Evolutionary conservation across 164 flowering plant species (phyloP), one percentile per base, ranked within the genome.

Genomic region (Kingdonia uniflora): DNA sequence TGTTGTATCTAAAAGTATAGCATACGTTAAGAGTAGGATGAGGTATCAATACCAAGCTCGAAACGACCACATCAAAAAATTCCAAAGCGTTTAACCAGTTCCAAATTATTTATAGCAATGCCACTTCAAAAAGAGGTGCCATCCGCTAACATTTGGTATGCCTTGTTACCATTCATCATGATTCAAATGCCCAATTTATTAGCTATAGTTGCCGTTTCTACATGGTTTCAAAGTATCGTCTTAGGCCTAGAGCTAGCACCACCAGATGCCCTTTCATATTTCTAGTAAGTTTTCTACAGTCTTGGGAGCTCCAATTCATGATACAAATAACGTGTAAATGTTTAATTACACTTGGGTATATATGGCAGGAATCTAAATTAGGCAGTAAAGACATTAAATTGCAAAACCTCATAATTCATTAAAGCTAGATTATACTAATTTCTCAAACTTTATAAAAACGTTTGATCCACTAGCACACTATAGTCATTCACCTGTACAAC

Each of bases 401-500:
- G n/a, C 3, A 23, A 22, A 13, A 35, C 42, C 42, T 37, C 8
- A 12, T 6, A 51, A 14, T 33, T 14, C 33, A 33, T 51, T 3
- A 20, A 51, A 37, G 19, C 42, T 19, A 26, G 8, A 3, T 29
- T 29, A 29, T 8, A 29, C 35, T 29, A 8, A 29, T 29, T 29
- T 29, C 4, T 29, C 35, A 17, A 12, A 37, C 54, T 13, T 21
- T 8, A 22, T 41, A 33, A 51, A 51, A 33, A 4, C 15, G 22
- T 29, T 55, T 43, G n/a, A 26, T 17, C 25, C 37, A 25, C 58
- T 43, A 45, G 19, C 13, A 44, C 12, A 49, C 35, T 29, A 8
- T 45, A 56, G 8, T 42, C 7, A 43, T 19, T 56, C 51, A 26
- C 25, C 50, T 44, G 42, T 44, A 56, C 42, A 39, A 52, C n/a